Conservation (phyloP, 768 basidiomycete species). For the Psilocybe azurescens region DNA sequence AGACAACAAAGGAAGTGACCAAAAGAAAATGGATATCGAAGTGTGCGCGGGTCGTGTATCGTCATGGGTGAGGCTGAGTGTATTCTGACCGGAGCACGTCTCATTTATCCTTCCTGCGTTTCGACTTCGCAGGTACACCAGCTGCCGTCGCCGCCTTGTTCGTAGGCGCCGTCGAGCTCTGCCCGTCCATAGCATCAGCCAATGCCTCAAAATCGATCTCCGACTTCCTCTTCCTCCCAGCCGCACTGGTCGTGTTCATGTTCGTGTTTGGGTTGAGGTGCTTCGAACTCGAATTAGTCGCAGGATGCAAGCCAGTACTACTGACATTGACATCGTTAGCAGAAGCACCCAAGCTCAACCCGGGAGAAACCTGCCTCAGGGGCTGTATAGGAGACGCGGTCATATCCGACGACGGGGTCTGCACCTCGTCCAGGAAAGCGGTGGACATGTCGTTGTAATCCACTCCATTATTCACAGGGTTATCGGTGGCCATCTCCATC, state of each 20-base stretch:
- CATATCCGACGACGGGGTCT: constrained; percentile 26
- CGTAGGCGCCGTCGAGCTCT: background rate
- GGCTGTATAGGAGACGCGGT: constrained; percentile 28
- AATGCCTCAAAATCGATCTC: constrained; percentile 27
- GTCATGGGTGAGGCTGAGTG: background rate
- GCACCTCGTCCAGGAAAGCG: constrained; percentile 34
- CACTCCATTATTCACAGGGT: constrained; percentile 11
- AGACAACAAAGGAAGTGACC: background rate
- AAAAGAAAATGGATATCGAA: background rate
- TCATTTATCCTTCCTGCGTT: constrained; percentile 30
- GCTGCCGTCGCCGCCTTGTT: background rate
- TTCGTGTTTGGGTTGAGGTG: background rate
- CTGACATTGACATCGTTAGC: constrained; percentile 21
- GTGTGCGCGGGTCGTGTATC: background rate
- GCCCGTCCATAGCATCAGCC: constrained; percentile 21
- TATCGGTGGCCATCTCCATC: background rate
- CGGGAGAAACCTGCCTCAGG: constrained; percentile 28
- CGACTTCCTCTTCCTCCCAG: constrained; percentile 45
- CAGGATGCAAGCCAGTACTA: background rate
- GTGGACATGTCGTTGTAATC: constrained; percentile 24
- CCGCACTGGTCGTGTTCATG: background rate
- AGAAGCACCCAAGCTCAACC: constrained; percentile 15
- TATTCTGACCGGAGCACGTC: background rate
- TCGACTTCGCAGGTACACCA: constrained; percentile 18
- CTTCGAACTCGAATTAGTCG: background rate